These are phyloP conservation scores for Spirogloea muscicola DNA, from an alignment of 139 green algal species.

Conservation along the genomic window DNA sequence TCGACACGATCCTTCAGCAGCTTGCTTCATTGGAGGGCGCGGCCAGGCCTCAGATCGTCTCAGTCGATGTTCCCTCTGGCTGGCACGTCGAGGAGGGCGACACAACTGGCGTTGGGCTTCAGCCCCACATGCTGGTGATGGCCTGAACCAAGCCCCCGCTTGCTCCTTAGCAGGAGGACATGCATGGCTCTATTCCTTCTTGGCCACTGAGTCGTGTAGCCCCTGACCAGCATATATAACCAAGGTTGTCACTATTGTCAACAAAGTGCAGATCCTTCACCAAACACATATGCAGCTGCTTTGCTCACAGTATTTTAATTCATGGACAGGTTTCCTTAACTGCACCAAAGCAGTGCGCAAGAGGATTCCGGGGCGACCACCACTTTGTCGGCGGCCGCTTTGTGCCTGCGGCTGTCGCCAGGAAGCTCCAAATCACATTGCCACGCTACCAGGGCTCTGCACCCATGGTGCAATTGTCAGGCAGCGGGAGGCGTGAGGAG, in stretches of 20 bases:
- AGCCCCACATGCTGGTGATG: conserved; percentile 84
- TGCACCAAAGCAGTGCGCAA: conserved; percentile 80
- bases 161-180: no score
- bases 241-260: no score
- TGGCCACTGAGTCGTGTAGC: no score
- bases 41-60: conserved; percentile 29
- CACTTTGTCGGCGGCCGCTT: conserved; percentile 96
- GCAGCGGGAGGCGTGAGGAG: not conserved
- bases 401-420: conserved; percentile 68
- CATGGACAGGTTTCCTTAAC: conserved; percentile 70
- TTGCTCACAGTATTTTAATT: no score
- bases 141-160: no score
- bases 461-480: not conserved
- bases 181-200: no score
- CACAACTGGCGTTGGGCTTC: conserved; percentile 48
- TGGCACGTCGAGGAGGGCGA: conserved; percentile 79
- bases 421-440: conserved; percentile 54
- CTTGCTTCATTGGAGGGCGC: conserved; percentile 16
- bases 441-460: conserved; percentile 67
- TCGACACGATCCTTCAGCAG: conserved; percentile 74
- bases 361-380: conserved; percentile 70
- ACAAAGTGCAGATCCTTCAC: no score
- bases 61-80: conserved; percentile 76
- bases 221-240: no score
- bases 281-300: no score